Evolutionary conservation across 2,329 filamentous ascomycete species (phyloP), one percentile per base, ranked within the genome.

Genomic region (Epichloe gansuensis): DNA sequence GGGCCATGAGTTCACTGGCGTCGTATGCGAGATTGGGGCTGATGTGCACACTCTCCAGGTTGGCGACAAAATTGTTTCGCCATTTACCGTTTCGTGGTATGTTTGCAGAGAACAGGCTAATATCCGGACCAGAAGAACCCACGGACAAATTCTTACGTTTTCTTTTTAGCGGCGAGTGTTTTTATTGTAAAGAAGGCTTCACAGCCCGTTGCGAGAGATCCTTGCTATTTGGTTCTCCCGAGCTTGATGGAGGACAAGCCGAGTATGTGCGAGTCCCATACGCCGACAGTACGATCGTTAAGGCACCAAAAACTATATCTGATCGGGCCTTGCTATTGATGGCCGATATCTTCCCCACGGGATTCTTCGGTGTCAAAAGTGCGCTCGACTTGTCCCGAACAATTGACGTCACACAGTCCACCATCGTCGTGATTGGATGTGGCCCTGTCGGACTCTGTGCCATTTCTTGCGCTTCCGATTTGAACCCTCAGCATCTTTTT

Each of bases 281-380:
- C 51, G 89, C 89, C 11, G 89, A 95, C 61, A 81, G 81, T 38
- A 94, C 88, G 1, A 79, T 84, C n/a, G 77, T 89, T 62, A 84
- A 83, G 61, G 84, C 88, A 0, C 67, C 78, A 2, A 79, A 76
- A 8, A 61, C 58, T n/a, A 84, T 94, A 53, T 79, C 84, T 21
- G 84, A 91, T 58, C 78, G 85, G 57, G 81, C 81, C 38, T 74
- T 94, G 47, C 81, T 94, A 6, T 76, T 95, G 27, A 95, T 95
- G 89, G 89, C 87, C 15, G 89, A 95, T 63, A 94, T 95, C 60
- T 95, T 93, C 67, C 89, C 89, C 1, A 88, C 84, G 0, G 87
- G 90, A 7, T 95, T 81, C 69, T 95, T 90, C 60, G 89, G 87
- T 6, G 87, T 87, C 4, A 76, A 77, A 53, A 93, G 89, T 61